phyloP scores from a whole-genome alignment of 768 basidiomycete species.

The Megacollybia marginata region DNA sequence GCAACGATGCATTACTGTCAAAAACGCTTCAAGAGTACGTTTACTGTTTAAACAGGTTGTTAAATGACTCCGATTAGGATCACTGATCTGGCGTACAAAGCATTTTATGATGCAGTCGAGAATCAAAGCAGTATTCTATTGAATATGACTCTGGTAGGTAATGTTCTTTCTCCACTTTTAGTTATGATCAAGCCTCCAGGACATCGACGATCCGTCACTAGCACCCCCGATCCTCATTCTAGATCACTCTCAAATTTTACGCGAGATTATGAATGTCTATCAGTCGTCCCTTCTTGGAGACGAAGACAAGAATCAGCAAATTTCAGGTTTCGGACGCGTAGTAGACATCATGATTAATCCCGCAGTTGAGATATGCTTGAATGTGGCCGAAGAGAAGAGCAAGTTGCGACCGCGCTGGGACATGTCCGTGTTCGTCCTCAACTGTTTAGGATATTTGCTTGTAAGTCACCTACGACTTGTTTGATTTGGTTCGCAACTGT shows the following conservation, averaged over 20 bases:
- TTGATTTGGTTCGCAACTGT: conserved; percentile 1
- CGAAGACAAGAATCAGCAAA: conserved; percentile 34
- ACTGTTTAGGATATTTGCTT: conserved; percentile 78
- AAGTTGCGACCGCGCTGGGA: conserved; percentile 64
- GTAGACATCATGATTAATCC: conserved; percentile 84
- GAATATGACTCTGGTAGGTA: conserved; percentile 45
- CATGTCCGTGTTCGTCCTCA: conserved; percentile 72
- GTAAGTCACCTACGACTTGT: conserved; percentile 30
- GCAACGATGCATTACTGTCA: conserved; percentile 72
- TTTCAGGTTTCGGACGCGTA: conserved; percentile 56
- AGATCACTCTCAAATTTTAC: conserved; percentile 76
- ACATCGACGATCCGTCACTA: conserved; percentile 60
- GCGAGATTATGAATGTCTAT: conserved; percentile 87
- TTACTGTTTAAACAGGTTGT: not conserved
- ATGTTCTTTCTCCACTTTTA: not conserved
- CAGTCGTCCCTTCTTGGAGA: conserved; percentile 77
- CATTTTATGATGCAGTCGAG: conserved; percentile 86
- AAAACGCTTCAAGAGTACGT: conserved; percentile 73
- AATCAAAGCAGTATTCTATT: conserved; percentile 67
- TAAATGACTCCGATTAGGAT: conserved; percentile 39
- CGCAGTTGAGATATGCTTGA: conserved; percentile 65
- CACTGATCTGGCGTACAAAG: conserved; percentile 69
- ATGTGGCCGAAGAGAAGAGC: conserved; percentile 60
- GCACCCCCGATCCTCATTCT: conserved; percentile 73
- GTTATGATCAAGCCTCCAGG: conserved; percentile 36